A percentile compares a stretch with the other conserved stretches of the same genome.
Conservation (phyloP, 208 protist genomes). For the Dictyostelium gargantuum region DNA sequence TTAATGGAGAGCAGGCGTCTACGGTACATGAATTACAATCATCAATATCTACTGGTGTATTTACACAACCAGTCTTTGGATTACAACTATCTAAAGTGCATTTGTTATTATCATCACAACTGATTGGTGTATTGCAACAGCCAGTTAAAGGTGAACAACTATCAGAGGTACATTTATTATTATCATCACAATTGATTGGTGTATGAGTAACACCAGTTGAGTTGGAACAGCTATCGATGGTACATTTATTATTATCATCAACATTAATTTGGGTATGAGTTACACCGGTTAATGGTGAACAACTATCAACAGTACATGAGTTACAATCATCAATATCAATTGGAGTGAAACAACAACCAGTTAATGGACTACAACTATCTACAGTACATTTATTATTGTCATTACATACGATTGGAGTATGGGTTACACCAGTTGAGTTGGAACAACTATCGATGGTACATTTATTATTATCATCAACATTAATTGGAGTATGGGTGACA, state of each 20-base stretch:
- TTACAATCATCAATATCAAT: not conserved
- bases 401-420: constrained; percentile 5
- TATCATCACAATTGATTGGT: not conserved
- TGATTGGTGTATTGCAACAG: not conserved
- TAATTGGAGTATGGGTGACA: no score
- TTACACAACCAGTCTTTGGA: not conserved
- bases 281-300: not conserved
- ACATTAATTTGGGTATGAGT: not conserved
- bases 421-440: not conserved
- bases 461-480: not conserved
- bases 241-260: constrained; percentile 46
- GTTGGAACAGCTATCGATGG: constrained; percentile 6
- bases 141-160: not conserved
- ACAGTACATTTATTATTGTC: not conserved
- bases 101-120: not conserved
- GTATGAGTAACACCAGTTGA: not conserved
- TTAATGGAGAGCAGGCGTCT: not conserved
- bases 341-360: not conserved
- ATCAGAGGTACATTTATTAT: constrained; percentile 31
- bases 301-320: constrained; percentile 37
- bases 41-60: not conserved
- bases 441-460: constrained; percentile 10
- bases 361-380: not conserved
- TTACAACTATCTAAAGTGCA: not conserved
- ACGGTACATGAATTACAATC: constrained; percentile 31